Evolutionary conservation across 2,329 filamentous ascomycete species (phyloP).

Genomic region (Aspergillus nomiae): DNA sequence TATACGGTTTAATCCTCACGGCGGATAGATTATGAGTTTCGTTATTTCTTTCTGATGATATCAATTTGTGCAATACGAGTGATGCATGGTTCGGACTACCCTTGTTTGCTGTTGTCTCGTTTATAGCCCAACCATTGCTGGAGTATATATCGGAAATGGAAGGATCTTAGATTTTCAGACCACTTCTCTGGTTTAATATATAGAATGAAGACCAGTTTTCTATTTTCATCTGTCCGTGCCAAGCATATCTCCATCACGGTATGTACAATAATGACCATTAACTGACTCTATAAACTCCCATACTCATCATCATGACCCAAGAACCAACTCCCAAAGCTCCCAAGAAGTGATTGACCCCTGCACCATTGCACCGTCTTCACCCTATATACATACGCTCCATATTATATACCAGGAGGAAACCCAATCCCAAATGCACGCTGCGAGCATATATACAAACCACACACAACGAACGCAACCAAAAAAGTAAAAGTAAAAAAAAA

Average conservation of each 20-base stretch:
- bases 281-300: not conserved
- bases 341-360: not conserved
- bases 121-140: constrained; percentile 5
- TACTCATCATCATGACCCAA: not conserved
- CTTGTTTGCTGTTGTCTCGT: constrained; percentile 6
- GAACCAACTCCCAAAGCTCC: not conserved
- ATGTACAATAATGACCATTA: not conserved
- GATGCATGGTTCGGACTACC: constrained; percentile 6
- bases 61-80: constrained; percentile 14
- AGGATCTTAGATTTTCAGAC: not conserved
- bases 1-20: constrained; percentile 15
- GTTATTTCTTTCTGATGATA: constrained; percentile 15
- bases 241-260: not conserved
- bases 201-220: not conserved
- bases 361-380: not conserved
- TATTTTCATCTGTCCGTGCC: not conserved
- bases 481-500: not conserved
- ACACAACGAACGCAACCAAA: not conserved
- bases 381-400: not conserved
- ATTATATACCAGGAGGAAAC: not conserved
- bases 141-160: not conserved
- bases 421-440: not conserved
- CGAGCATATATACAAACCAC: not conserved
- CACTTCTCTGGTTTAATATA: not conserved
- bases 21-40: constrained; percentile 23